Percentiles rank a stretch among this genome's conserved stretches.
Conservation (phyloP, 805 yeast species). For the Candida suzukii region DNA sequence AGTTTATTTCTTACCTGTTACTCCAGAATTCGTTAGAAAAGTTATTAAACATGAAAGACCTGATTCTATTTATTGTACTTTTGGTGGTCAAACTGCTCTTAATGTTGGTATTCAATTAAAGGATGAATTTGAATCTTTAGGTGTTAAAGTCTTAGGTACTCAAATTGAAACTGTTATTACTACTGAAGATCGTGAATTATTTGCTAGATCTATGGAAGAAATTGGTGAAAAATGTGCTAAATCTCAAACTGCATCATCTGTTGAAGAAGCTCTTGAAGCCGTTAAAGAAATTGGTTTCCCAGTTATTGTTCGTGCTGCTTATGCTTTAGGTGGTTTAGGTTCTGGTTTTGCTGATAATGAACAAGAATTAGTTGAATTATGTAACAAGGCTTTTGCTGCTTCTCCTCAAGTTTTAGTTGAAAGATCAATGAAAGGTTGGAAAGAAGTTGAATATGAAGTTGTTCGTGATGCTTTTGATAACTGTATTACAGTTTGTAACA, state of each 20-base stretch:
- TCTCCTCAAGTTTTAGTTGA: constrained; percentile 96
- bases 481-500: constrained; percentile 98
- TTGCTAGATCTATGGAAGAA: constrained; percentile 91
- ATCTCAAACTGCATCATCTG: constrained; percentile 75
- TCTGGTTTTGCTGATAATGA: constrained; percentile 95
- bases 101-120: constrained; percentile 93
- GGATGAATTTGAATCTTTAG: constrained; percentile 88
- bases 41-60: constrained; percentile 94
- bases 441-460: constrained; percentile 97
- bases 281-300: constrained; percentile 89
- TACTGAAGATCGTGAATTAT: constrained; percentile 96
- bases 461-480: constrained; percentile 96
- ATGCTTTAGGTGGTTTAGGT: constrained; percentile 95
- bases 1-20: constrained; percentile 97
- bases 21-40: constrained; percentile 91
- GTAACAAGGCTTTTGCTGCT: constrained; percentile 88
- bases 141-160: constrained; percentile 95
- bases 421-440: constrained; percentile 98
- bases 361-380: constrained; percentile 70
- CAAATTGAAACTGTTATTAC: constrained; percentile 94
- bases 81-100: constrained; percentile 98
- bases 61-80: constrained; percentile 93
- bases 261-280: constrained; percentile 79
- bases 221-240: constrained; percentile 94
- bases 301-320: constrained; percentile 95